Evolutionary conservation across 2,329 filamentous ascomycete species (phyloP), one percentile per base, ranked within the genome.

Genomic region (Fusarium anthophilum): DNA sequence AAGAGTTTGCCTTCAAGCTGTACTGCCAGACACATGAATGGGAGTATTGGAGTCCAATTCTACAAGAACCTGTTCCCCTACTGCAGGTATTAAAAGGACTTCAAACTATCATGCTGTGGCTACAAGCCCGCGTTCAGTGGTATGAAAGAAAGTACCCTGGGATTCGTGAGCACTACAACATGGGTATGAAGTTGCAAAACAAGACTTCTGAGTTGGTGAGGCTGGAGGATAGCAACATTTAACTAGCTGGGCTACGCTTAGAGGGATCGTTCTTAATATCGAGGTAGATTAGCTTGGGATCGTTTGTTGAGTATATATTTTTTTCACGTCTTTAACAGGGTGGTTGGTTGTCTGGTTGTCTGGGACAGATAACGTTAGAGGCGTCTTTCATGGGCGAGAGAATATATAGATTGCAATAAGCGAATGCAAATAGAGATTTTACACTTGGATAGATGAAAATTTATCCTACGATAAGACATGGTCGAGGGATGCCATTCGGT

Each of bases 41-140:
- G 51, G 66, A 63, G 43, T 32, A 14, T 24, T 22, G 18, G n/a
- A 41, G 37, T 37, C 43, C 54, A 26, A 20, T 32, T 28, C 28
- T 30, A 9, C 20, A 59, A 32, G 57, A 53, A 24, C 28, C 26
- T 18, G 18, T 37, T 38, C 54, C 39, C 30, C 22, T 39, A 14
- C 8, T 28, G n/a, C 17, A 48, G 14, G 35, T 43, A 17, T n/a
- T 62, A 18, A 24, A 41, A 43, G 60, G 45, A n/a, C 43, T 70
- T 43, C 43, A 50, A 32, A 51, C 24, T 13, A 22, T 47, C 15
- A 35, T 59, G 17, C 17, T 69, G n/a, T 44, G 51, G 41, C 45
- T 65, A 59, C 48, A 43, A 26, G 55, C 56, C 30, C 67, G 68
- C n/a, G 44, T 74, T 48, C 59, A 63, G 24, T 62, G 45, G 37